Percentiles rank a stretch among this genome's conserved stretches.
phyloP scores from a whole-genome alignment of 2,329 filamentous ascomycete species.

The Fusarium piperis region DNA sequence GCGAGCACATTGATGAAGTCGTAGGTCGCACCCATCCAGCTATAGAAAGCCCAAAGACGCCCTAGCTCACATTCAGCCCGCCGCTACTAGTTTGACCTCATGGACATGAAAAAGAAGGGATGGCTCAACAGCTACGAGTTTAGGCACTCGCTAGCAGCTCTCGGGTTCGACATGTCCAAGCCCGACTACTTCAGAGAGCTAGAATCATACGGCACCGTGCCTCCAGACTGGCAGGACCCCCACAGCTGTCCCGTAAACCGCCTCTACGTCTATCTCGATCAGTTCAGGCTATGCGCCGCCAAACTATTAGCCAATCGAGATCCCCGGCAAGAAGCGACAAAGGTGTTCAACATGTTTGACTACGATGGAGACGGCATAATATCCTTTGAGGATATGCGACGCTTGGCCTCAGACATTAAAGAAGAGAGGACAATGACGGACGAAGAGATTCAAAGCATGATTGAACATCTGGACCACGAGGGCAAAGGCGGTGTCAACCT shows the following conservation, averaged over 20 bases:
- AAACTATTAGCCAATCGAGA: conserved; percentile 83
- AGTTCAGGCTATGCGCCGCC: conserved; percentile 76
- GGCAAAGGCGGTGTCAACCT: conserved; percentile 83
- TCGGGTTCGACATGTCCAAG: conserved; percentile 92
- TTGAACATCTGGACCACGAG: conserved; percentile 96
- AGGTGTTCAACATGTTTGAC: conserved; percentile 94
- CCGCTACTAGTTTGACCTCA: conserved; percentile 79
- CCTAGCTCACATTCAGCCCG: conserved; percentile 24
- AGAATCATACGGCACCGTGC: conserved; percentile 80
- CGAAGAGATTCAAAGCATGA: conserved; percentile 93
- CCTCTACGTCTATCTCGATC: conserved; percentile 63
- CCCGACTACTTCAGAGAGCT: conserved; percentile 84
- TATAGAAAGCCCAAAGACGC: background rate
- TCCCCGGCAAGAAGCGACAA: conserved; percentile 87
- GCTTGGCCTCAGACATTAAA: conserved; percentile 89
- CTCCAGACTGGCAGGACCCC: conserved; percentile 63
- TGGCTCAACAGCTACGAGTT: conserved; percentile 98
- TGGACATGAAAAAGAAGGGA: conserved; percentile 95
- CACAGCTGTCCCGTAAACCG: conserved; percentile 56
- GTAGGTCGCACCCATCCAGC: conserved; percentile 62
- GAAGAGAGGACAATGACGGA: conserved; percentile 84
- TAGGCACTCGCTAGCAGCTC: conserved; percentile 92
- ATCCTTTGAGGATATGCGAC: conserved; percentile 84
- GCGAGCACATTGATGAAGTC: conserved; percentile 92
- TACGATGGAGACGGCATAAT: conserved; percentile 92